Base-by-base conservation (phyloP, 1,139 yeast species). In the Geotrichum aggregatum region DNA sequence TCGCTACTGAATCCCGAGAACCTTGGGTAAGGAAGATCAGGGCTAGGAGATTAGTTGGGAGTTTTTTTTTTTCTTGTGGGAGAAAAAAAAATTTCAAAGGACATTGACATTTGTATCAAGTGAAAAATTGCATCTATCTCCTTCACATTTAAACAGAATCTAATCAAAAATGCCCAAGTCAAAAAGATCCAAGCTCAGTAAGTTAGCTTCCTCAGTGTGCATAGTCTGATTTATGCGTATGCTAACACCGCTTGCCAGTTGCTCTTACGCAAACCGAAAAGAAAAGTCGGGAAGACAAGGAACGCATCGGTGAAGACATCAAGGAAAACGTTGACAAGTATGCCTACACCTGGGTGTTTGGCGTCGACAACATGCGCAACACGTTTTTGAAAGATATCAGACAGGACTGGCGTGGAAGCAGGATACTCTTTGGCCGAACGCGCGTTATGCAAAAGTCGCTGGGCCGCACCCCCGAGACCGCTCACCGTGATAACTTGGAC, bases 231-330 rank as follows among this genome's bases (percentile, higher is more conserved):
- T 14, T 3, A 4, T 10, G n/a, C 26, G 5, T 33, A 30, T 45
- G 19, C 49, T 44, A 46, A 52, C 44, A 26, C 18, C n/a, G 13
- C 14, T 24, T 24, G 7, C 24, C 45, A 63, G 95, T 92, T 57
- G 87, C 98, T n/a, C 77, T 92, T 63, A 92, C 98, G 36, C 92
- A 91, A 69, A 91, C 98, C 57, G 97, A 89, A 60, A 92, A 89
- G 72, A 92, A 92, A 70, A 96, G 96, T 52, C 83, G 84, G 61
- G 97, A 88, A 63, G 91, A 89, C 71, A 92, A 92, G 70, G 92
- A 83, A 63, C 78, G 92, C 66, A 83, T 91, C 62, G 92, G 89
- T 60, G 96, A 89, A 65, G 96, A 89, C 60, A 84, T 92, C 52
- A 83, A 96, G 72, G 78, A 78, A 58, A 83, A 86, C 21, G 78